Percentiles rank a stretch among this genome's conserved stretches.
Conservation (phyloP, 768 basidiomycete genomes). For the Podaxis carcinomalis region DNA sequence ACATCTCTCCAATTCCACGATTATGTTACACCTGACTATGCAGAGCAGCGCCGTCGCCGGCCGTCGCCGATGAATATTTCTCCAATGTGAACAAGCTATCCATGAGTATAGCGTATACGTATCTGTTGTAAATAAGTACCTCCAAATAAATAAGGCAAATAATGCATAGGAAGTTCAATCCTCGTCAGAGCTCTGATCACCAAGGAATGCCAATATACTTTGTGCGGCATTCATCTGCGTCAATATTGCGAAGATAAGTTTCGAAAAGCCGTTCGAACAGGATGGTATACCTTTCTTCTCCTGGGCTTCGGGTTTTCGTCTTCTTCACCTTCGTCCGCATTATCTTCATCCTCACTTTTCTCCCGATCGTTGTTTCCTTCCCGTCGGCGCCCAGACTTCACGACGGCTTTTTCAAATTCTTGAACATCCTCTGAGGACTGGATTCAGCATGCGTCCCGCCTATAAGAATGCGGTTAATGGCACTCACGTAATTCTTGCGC, state of each 20-base stretch:
- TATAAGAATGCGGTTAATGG: not conserved
- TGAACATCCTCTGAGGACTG: constrained; percentile 63
- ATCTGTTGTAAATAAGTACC: not conserved
- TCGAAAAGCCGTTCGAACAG: not conserved
- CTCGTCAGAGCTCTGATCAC: constrained; percentile 69
- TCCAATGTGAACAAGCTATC: constrained; percentile 26
- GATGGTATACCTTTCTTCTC: constrained; percentile 36
- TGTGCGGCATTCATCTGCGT: constrained; percentile 40
- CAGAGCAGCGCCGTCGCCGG: constrained; percentile 28
- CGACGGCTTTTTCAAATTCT: constrained; percentile 55
- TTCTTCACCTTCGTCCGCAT: constrained; percentile 21
- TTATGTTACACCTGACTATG: constrained; percentile 38
- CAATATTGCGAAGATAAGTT: not conserved
- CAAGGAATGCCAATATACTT: constrained; percentile 70
- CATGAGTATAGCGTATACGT: not conserved
- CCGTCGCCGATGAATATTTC: constrained; percentile 21
- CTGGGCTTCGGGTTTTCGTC: constrained; percentile 29
- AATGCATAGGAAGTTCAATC: constrained; percentile 18
- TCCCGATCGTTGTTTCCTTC: constrained; percentile 24
- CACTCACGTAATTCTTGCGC: constrained; percentile 59
- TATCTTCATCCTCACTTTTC: constrained; percentile 20
- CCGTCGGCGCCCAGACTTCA: constrained; percentile 24
- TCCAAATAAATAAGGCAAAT: not conserved
- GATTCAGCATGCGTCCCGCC: not conserved
- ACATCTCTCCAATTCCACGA: constrained; percentile 36